phyloP scores from a whole-genome alignment of 1,284 basidiomycete genomes.

The Boletus sp. region DNA sequence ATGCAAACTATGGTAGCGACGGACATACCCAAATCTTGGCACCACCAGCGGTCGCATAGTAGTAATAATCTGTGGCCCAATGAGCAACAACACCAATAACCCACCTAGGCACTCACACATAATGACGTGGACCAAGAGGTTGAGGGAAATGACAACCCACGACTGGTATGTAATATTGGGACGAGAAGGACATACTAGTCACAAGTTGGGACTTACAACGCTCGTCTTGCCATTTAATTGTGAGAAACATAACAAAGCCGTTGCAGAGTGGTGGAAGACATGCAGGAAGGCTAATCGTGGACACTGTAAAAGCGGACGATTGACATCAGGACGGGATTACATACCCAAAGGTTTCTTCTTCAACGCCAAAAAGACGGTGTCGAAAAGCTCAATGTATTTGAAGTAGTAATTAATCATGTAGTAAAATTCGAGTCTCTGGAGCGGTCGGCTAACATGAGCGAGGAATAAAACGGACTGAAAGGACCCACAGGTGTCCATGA shows the following conservation, averaged over 20 bases:
- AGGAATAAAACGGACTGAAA: neutral
- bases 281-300: slow-evolving; percentile 80
- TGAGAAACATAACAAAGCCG: slow-evolving; percentile 90
- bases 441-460: slow-evolving; percentile 8
- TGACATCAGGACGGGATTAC: slow-evolving; percentile 25
- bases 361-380: slow-evolving; percentile 96
- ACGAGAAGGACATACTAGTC: slow-evolving; percentile 1
- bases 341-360: slow-evolving; percentile 97
- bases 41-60: slow-evolving; percentile 94
- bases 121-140: slow-evolving; percentile 93
- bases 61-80: slow-evolving; percentile 81
- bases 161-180: slow-evolving; percentile 54
- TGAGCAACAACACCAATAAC: slow-evolving; percentile 3
- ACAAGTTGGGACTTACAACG: slow-evolving; percentile 54
- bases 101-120: slow-evolving; percentile 75
- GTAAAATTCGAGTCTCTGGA: slow-evolving; percentile 81
- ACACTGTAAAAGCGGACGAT: neutral
- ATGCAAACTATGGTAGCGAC: neutral
- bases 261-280: slow-evolving; percentile 99
- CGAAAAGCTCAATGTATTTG: slow-evolving; percentile 92
- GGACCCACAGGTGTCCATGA: slow-evolving; percentile 83
- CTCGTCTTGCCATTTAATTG: slow-evolving; percentile 93
- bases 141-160: slow-evolving; percentile 94
- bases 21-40: slow-evolving; percentile 89
- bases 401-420: slow-evolving; percentile 99